A percentile compares a stretch with the other conserved stretches of the same genome.
These are phyloP conservation scores for Zygoascus meyerae DNA, from an alignment of 1,139 yeast genomes.

Conservation along the genomic window DNA sequence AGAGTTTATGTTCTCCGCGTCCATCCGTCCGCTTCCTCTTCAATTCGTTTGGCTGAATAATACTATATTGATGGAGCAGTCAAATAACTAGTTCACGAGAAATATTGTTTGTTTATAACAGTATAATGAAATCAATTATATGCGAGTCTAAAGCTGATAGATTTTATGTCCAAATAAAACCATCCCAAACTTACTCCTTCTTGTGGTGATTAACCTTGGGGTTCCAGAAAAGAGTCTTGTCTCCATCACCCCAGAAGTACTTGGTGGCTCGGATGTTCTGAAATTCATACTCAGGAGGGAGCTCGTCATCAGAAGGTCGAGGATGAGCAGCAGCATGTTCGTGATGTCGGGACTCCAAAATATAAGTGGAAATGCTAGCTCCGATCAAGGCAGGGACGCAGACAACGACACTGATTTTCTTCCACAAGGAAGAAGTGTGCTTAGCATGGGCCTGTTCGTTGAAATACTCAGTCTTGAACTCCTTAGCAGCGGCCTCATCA, in stretches of 20 bases:
- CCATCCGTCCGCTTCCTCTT: neutral
- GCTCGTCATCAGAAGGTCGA: conserved; percentile 67
- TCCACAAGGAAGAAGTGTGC: conserved; percentile 75
- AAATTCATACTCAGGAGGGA: conserved; percentile 88
- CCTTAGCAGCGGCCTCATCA: conserved; percentile 50
- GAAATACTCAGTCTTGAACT: conserved; percentile 43
- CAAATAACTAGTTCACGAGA: too few relatives aligned
- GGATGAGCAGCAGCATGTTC: conserved; percentile 74
- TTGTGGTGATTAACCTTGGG: conserved; percentile 79
- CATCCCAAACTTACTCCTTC: conserved; percentile 16
- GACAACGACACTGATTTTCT: conserved; percentile 68
- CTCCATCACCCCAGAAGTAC: conserved; percentile 98
- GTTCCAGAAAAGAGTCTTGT: conserved; percentile 96
- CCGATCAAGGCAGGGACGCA: conserved; percentile 77
- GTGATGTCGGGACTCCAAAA: conserved; percentile 80
- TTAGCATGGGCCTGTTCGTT: conserved; percentile 75
- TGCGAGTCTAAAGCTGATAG: neutral
- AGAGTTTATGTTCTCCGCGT: too few relatives aligned
- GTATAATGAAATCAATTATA: conserved; percentile 6
- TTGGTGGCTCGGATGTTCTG: conserved; percentile 82
- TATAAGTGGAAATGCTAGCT: conserved; percentile 74
- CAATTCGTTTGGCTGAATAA: neutral
- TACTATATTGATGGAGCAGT: too few relatives aligned
- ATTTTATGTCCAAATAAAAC: neutral
- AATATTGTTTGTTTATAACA: conserved; percentile 1